Conservation (phyloP, 2,329 filamentous ascomycete species). For the Sphaerulina vaccinii region DNA sequence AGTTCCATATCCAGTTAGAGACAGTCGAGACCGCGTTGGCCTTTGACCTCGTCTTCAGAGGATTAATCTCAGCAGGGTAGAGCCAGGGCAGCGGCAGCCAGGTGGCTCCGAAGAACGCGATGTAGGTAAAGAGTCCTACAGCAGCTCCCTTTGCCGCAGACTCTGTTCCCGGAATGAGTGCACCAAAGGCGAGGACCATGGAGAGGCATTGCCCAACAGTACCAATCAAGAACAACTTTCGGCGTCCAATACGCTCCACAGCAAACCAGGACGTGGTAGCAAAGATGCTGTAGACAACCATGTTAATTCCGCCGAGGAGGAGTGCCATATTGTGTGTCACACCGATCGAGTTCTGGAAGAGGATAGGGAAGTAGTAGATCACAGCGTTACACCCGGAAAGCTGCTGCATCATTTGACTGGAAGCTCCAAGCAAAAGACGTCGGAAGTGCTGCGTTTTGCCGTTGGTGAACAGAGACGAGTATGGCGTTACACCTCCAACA, state of each 20-base stretch:
- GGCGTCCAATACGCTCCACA: conserved; percentile 61
- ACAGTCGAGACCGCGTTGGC: conserved; percentile 55
- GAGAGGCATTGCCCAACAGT: conserved; percentile 54
- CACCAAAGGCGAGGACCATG: conserved; percentile 50
- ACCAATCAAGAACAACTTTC: conserved; percentile 45
- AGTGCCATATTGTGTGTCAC: conserved; percentile 43
- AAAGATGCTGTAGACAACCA: conserved; percentile 56
- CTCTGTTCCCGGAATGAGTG: conserved; percentile 40
- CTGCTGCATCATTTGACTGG: conserved; percentile 63
- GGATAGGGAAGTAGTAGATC: conserved; percentile 46
- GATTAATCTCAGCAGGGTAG: conserved; percentile 40
- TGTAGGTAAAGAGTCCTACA: conserved; percentile 68
- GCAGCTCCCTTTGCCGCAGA: conserved; percentile 48
- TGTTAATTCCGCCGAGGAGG: conserved; percentile 51
- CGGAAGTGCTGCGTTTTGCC: conserved; percentile 67
- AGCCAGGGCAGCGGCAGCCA: conserved; percentile 36
- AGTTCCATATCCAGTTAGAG: conserved; percentile 48
- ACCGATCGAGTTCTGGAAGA: conserved; percentile 53
- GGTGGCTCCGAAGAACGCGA: conserved; percentile 66
- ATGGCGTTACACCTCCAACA: conserved; percentile 42
- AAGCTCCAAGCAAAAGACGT: conserved; percentile 60
- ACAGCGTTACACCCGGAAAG: conserved; percentile 53
- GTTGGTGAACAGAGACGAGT: conserved; percentile 58
- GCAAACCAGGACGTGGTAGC: conserved; percentile 62
- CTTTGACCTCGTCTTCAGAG: conserved; percentile 53